These are phyloP conservation scores for Ziziphus jujuba DNA, from an alignment of 306 rosid species.

Conservation along the genomic window DNA sequence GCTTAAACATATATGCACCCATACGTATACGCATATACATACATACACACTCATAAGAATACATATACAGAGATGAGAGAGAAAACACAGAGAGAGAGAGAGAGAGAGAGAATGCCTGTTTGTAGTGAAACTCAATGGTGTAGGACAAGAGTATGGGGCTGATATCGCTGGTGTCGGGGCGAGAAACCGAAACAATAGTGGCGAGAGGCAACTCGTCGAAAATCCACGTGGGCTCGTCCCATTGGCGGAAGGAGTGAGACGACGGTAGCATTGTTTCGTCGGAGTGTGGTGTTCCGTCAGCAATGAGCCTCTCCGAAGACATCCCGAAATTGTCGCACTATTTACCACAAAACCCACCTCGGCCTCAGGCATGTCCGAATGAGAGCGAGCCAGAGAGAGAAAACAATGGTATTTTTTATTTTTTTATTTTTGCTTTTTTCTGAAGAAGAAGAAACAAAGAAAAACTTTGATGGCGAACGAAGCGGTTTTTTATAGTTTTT, in stretches of 20 bases:
- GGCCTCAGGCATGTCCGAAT: conserved; percentile 15
- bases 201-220: conserved; percentile 77
- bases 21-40: neutral
- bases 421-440: neutral
- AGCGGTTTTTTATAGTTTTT: conserved; percentile 40
- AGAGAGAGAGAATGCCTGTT: conserved; percentile 55
- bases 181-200: conserved; percentile 66
- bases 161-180: conserved; percentile 74
- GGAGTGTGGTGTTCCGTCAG: conserved; percentile 25
- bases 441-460: neutral
- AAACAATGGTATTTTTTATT: too few relatives aligned
- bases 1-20: too few relatives aligned
- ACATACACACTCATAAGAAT: neutral
- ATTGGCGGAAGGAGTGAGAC: conserved; percentile 33
- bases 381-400: neutral
- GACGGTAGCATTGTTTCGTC: conserved; percentile 30
- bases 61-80: neutral
- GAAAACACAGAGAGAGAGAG: neutral
- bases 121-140: conserved; percentile 79
- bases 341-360: neutral
- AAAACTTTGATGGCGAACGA: neutral
- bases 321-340: conserved; percentile 23
- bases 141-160: conserved; percentile 80
- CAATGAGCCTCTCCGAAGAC: conserved; percentile 67
- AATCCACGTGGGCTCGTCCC: conserved; percentile 45